Percentiles rank a stretch among this genome's conserved stretches.
Evolutionary conservation across 768 basidiomycete genomes (phyloP).

Genomic region (Termitomyces sp.): DNA sequence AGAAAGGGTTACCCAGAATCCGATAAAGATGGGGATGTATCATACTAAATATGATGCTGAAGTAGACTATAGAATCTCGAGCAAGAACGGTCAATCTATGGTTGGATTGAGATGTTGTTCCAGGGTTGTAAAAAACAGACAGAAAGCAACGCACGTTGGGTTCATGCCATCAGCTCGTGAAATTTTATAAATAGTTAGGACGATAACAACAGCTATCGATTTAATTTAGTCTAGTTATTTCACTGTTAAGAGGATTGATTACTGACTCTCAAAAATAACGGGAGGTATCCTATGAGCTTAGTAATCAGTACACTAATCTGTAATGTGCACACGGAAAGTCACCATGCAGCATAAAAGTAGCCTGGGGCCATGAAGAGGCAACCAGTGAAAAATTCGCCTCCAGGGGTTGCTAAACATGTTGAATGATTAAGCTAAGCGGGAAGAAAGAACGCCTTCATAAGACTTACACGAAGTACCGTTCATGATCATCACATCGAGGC

Average conservation of each 20-base stretch:
- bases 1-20: not conserved
- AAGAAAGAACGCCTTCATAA: not conserved
- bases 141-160: not conserved
- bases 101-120: not conserved
- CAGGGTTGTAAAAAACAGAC: not conserved
- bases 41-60: not conserved
- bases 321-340: not conserved
- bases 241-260: not conserved
- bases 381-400: not conserved
- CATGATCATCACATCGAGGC: not conserved
- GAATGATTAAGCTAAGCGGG: too few relatives aligned
- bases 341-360: not conserved
- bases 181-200: not conserved
- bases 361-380: not conserved
- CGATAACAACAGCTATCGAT: not conserved
- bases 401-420: not conserved
- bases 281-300: not conserved
- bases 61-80: conserved; percentile 2
- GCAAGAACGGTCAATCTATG: not conserved
- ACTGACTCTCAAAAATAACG: not conserved
- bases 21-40: too few relatives aligned
- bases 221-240: not conserved
- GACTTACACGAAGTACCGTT: not conserved
- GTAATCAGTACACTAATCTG: not conserved
- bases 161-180: not conserved